These are phyloP conservation scores for Vitis vinifera DNA, from an alignment of 164 flowering plant species.

Conservation along the genomic window ASM3070453v1 NC_081810.1:360001-360500, in stretches of 20 bases:
- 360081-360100: conserved; percentile 90
- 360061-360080: conserved; percentile 82
- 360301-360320: background rate
- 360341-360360: background rate
- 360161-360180: background rate
- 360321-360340: too few relatives aligned
- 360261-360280: conserved; percentile 80
- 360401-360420: conserved; percentile 68
- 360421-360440: conserved; percentile 55
- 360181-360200: background rate
- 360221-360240: conserved; percentile 92
- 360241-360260: conserved; percentile 83
- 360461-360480: conserved; percentile 57
- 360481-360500: conserved; percentile 72
- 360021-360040: conserved; percentile 22
- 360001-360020: conserved; percentile 27
- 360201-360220: conserved; percentile 47
- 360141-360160: background rate
- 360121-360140: conserved; percentile 22
- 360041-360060: conserved; percentile 26
- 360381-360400: conserved; percentile 36
- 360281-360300: conserved; percentile 49
- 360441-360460: conserved; percentile 88
- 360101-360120: conserved; percentile 92
- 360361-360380: background rate